Conservation (phyloP, 1,284 basidiomycete genomes). For the Apiotrichum gamsii region DNA sequence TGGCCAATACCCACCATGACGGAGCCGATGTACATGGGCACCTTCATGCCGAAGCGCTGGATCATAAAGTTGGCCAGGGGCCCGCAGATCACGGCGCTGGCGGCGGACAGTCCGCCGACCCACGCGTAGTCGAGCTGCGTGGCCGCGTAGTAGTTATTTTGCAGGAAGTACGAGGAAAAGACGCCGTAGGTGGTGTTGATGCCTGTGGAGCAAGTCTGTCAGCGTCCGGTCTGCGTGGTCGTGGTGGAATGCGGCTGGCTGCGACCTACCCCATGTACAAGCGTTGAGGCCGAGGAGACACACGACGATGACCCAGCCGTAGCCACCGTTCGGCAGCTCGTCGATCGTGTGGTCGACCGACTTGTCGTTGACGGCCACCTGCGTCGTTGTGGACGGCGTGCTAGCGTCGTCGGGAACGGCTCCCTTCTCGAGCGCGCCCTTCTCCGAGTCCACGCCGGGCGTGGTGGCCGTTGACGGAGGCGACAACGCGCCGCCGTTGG, state of each 20-base stretch:
- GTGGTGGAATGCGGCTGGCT: background rate
- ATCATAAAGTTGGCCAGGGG: constrained; percentile 45
- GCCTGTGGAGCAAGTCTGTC: constrained; percentile 19
- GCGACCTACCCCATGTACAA: constrained; percentile 34
- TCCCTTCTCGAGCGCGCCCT: too few species aligned
- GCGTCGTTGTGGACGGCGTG: too few species aligned
- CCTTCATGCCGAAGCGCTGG: constrained; percentile 35
- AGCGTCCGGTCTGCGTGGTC: too few species aligned
- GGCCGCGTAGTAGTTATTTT: constrained; percentile 46
- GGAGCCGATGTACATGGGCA: constrained; percentile 39
- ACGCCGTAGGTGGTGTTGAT: constrained; percentile 49
- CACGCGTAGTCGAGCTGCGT: constrained; percentile 47
- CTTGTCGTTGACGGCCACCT: too few species aligned
- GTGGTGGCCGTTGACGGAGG: too few species aligned
- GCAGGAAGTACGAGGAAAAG: constrained; percentile 47
- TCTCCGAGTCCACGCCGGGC: too few species aligned
- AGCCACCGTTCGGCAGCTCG: constrained; percentile 31
- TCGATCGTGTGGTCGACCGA: background rate
- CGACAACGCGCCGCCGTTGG: too few species aligned
- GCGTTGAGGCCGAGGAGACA: constrained; percentile 39
- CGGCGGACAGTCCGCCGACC: constrained; percentile 47
- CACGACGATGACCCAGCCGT: constrained; percentile 47
- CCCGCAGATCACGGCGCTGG: constrained; percentile 38
- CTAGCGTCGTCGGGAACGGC: too few species aligned
- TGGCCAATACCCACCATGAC: constrained; percentile 30